phyloP scores from a whole-genome alignment of 331 rosid species.

The Stylosanthes scabra region DNA sequence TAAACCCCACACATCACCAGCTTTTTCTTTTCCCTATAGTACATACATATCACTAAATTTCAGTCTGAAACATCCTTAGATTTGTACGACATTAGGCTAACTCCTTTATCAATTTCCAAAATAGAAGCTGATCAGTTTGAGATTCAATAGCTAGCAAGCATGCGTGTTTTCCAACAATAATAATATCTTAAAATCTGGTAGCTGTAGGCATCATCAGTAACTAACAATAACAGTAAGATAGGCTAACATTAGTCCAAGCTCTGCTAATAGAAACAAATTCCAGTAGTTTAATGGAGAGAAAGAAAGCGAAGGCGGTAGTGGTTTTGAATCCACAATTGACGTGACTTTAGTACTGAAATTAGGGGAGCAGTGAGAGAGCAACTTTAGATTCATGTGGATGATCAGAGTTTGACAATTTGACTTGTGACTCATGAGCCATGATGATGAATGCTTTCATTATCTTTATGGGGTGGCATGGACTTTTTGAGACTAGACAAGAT shows the following conservation, averaged over 20 bases:
- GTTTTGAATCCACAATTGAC: constrained; percentile 1
- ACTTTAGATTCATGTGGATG: constrained; percentile 16
- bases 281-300: no score
- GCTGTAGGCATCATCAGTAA: not conserved
- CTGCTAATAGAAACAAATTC: no score
- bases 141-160: not conserved
- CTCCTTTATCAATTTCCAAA: constrained; percentile 10
- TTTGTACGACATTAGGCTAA: not conserved
- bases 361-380: constrained; percentile 26
- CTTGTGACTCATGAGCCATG: not conserved
- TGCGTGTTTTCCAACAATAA: not conserved
- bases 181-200: not conserved
- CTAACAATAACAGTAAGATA: not conserved
- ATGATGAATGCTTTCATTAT: constrained; percentile 8
- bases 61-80: not conserved
- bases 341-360: constrained; percentile 23
- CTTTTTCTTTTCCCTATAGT: constrained; percentile 4
- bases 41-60: not conserved
- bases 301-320: no score
- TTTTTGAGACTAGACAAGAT: constrained; percentile 27
- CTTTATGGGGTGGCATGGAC: constrained; percentile 17
- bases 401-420: constrained; percentile 3
- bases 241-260: no score
- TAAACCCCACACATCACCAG: not conserved
- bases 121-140: no score